Base-by-base conservation (phyloP, 2,329 filamentous ascomycete genomes). In the Domatiomyces catenatus region DNA sequence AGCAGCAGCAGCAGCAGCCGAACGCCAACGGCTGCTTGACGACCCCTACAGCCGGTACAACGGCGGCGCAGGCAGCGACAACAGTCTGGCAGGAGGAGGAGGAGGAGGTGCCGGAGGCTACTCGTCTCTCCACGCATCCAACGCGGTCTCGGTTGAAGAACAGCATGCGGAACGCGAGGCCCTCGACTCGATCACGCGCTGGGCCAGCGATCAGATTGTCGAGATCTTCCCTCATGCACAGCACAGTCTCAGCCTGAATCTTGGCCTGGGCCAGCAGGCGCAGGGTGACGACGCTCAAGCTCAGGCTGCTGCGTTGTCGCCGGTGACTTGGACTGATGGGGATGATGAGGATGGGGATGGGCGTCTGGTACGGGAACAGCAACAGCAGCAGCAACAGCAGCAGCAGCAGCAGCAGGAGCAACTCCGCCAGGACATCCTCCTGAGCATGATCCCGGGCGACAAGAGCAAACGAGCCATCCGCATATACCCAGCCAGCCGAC, bases 131-230 rank as follows among this genome's bases (percentile, higher is more conserved):
- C 45, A 47, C 10, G 5, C 8, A 10, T 51, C 54, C 19, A 55
- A 57, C 39, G 47, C 54, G 12, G 50, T 60, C 48, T 57, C 51
- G 26, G 53, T 52, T 3, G 59, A 61, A 46, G 59, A 60, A 26
- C 50, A 53, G 2, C 59, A 55, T 43, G 53, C 55, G 19, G 55
- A 59, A 43, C 59, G 59, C 51, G 52, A 57, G 47, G 59, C 58
- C 12, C 50, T 59, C 32, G 56, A 59, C 49, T 51, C 53, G 19
- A 61, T 61, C 45, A 59, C 58, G 17, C 56, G 53, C 42, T 58
- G 57, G 53, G 55, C 57, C 1, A 59, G 56, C 48, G 57, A 60
- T 46, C 55, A 59, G 48, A 59, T 60, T 43, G 54, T 60, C 48
- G 58, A 60, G 46, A 60, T 60, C 47, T 60, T 60, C 46, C 58